phyloP scores from a whole-genome alignment of 2,329 filamentous ascomycete genomes.

The Fusarium brachygibbosum region DNA sequence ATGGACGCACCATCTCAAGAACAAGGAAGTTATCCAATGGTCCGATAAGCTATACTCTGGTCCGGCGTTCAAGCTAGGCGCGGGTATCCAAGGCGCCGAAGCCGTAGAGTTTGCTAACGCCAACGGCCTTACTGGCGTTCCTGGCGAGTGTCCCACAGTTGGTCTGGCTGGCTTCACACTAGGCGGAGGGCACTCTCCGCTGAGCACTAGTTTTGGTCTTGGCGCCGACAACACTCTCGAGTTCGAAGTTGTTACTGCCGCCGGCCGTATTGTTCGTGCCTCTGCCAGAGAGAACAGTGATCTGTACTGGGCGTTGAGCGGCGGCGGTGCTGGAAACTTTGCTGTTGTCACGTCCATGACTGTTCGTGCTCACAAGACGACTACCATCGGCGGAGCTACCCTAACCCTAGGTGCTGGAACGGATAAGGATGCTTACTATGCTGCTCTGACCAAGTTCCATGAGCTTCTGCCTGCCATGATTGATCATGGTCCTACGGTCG shows the following conservation, averaged over 20 bases:
- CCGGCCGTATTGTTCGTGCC: conserved; percentile 63
- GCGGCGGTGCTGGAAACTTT: conserved; percentile 71
- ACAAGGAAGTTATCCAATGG: conserved; percentile 55
- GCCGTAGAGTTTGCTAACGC: conserved; percentile 61
- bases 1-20: conserved; percentile 60
- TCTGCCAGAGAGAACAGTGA: conserved; percentile 64
- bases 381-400: conserved; percentile 53
- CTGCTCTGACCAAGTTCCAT: conserved; percentile 44
- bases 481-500: conserved; percentile 62
- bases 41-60: conserved; percentile 62
- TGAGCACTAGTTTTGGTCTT: conserved; percentile 69
- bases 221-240: conserved; percentile 71
- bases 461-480: conserved; percentile 55
- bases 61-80: conserved; percentile 65
- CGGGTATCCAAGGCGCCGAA: conserved; percentile 67
- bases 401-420: conserved; percentile 25
- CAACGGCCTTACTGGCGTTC: conserved; percentile 64
- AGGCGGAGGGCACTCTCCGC: conserved; percentile 67
- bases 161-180: conserved; percentile 71
- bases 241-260: conserved; percentile 67
- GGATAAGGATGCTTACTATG: conserved; percentile 36
- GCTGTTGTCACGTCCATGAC: conserved; percentile 70
- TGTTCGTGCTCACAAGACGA: conserved; percentile 63
- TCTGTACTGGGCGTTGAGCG: conserved; percentile 73
- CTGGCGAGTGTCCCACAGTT: conserved; percentile 68